phyloP scores from a whole-genome alignment of 2,329 filamentous ascomycete genomes.

The Fusarium sp. region DNA sequence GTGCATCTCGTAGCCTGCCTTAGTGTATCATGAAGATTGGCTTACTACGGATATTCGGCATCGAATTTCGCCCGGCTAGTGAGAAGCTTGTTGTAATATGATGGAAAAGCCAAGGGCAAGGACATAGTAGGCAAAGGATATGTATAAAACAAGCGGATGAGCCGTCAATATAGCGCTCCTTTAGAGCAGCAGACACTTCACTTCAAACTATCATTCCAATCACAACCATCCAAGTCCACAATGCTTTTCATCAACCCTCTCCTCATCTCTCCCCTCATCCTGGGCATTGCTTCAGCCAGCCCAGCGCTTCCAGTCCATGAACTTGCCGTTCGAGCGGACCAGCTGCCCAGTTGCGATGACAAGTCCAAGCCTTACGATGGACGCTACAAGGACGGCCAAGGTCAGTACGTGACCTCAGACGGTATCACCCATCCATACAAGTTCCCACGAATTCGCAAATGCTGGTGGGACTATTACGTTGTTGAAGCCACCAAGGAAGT shows the following conservation, averaged over 20 bases:
- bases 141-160: not conserved
- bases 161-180: not conserved
- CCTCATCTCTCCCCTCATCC: not conserved
- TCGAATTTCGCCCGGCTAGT: not conserved
- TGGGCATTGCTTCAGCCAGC: not conserved
- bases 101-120: not conserved
- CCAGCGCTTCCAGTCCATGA: not conserved
- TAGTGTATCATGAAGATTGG: not conserved
- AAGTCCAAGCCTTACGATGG: not conserved
- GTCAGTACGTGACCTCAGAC: constrained; percentile 10
- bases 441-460: constrained; percentile 6
- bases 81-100: too few relatives aligned
- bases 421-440: constrained; percentile 1
- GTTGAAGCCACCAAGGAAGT: not conserved
- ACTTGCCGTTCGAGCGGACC: not conserved
- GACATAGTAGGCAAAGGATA: accelerated
- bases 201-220: not conserved
- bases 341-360: not conserved
- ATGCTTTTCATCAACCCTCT: not conserved
- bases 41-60: too few relatives aligned
- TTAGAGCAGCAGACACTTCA: not conserved
- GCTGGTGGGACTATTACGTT: constrained; percentile 11
- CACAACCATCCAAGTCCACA: accelerated
- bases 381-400: not conserved
- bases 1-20: not conserved